Conservation (phyloP, 2,329 filamentous ascomycete genomes). For the Capronia coronata region DNA sequence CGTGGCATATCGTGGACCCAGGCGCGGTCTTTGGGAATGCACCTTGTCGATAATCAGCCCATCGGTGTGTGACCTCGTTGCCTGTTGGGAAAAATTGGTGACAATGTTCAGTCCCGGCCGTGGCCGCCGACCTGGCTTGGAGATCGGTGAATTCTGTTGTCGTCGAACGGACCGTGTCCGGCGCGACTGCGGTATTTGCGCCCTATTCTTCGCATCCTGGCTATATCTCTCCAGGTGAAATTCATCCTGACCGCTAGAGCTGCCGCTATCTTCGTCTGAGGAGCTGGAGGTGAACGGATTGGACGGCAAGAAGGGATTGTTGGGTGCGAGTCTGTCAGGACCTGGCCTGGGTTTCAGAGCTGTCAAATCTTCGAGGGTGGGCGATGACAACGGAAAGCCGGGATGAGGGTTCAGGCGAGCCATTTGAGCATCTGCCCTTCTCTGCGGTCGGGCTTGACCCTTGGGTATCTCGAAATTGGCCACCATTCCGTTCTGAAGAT, state of each 20-base stretch:
- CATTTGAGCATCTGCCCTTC: not conserved
- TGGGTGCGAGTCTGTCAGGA: not conserved
- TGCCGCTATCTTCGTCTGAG: constrained; percentile 18
- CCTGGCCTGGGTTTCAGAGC: constrained; percentile 16
- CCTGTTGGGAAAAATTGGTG: constrained; percentile 35
- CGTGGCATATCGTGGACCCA: constrained; percentile 16
- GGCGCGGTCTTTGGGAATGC: constrained; percentile 20
- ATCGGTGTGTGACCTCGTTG: constrained; percentile 15
- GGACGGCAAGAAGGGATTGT: constrained; percentile 8
- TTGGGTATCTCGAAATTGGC: constrained; percentile 4
- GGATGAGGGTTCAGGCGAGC: not conserved
- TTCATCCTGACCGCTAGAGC: constrained; percentile 25
- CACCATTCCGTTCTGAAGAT: constrained; percentile 8
- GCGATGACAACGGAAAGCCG: constrained; percentile 13
- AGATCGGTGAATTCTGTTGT: not conserved
- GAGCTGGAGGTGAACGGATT: constrained; percentile 15
- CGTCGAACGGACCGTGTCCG: constrained; percentile 4
- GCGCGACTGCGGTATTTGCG: not conserved
- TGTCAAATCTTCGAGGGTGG: constrained; percentile 9
- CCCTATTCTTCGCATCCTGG: constrained; percentile 7
- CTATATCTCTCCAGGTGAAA: constrained; percentile 28
- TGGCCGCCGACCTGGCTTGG: constrained; percentile 24
- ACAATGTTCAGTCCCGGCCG: constrained; percentile 40
- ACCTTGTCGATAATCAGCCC: constrained; percentile 23
- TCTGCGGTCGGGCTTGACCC: not conserved